Evolutionary conservation across 805 yeast genomes (phyloP).

Genomic region (Tetrapisispora namnaoensis): DNA sequence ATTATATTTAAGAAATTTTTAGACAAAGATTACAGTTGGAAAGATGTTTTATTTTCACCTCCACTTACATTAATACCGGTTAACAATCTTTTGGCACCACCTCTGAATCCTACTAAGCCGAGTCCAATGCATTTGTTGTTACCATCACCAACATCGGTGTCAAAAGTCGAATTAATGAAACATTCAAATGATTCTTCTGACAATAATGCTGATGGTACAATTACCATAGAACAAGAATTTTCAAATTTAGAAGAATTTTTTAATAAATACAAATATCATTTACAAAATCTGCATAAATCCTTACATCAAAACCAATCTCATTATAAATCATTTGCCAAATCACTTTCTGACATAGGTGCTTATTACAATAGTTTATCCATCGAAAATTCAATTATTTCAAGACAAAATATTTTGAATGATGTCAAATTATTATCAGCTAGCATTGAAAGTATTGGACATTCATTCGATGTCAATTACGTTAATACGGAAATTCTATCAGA

Average conservation of each 20-base stretch:
- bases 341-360: slow-evolving; percentile 71
- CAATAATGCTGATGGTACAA: slow-evolving; percentile 9
- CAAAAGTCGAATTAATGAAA: slow-evolving; percentile 24
- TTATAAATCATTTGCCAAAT: slow-evolving; percentile 48
- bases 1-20: slow-evolving; percentile 65
- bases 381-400: slow-evolving; percentile 47
- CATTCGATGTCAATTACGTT: slow-evolving; percentile 63
- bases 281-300: slow-evolving; percentile 23
- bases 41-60: slow-evolving; percentile 54
- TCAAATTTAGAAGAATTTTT: slow-evolving; percentile 31
- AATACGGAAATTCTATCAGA: slow-evolving; percentile 37
- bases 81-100: slow-evolving; percentile 49
- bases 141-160: slow-evolving; percentile 48
- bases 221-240: slow-evolving; percentile 32
- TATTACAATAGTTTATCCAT: slow-evolving; percentile 51
- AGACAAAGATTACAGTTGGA: slow-evolving; percentile 80
- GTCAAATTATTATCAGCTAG: slow-evolving; percentile 38
- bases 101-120: slow-evolving; percentile 47
- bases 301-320: slow-evolving; percentile 23
- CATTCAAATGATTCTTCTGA: not conserved
- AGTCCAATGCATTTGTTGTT: slow-evolving; percentile 50
- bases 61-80: slow-evolving; percentile 46
- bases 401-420: slow-evolving; percentile 29
- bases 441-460: slow-evolving; percentile 76
- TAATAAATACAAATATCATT: slow-evolving; percentile 18